These are phyloP conservation scores for Cyamopsis tetragonoloba DNA, from an alignment of 306 rosid species.

Conservation along the genomic window DNA sequence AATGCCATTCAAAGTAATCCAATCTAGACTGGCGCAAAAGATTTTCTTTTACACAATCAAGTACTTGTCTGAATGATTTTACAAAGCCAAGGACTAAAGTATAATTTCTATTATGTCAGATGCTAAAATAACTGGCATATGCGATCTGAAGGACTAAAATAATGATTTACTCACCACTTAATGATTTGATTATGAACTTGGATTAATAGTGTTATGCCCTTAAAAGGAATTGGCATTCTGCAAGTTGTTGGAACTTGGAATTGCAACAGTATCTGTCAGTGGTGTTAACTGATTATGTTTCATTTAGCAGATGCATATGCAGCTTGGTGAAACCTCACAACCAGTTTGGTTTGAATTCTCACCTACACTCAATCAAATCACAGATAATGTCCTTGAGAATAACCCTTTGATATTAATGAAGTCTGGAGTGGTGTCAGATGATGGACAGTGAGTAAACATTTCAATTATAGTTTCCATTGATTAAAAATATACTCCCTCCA, in stretches of 20 bases:
- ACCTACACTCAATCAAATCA: slow-evolving; percentile 42
- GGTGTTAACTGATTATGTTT: not conserved
- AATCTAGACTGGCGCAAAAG: too few relatives aligned
- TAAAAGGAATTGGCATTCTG: not conserved
- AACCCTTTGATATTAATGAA: slow-evolving; percentile 37
- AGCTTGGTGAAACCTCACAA: slow-evolving; percentile 61
- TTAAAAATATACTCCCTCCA: not conserved
- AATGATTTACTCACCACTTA: too few relatives aligned
- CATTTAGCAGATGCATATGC: slow-evolving; percentile 62
- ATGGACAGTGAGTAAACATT: slow-evolving; percentile 59
- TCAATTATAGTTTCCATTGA: slow-evolving; percentile 14
- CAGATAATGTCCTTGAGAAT: slow-evolving; percentile 40
- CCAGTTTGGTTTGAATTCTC: slow-evolving; percentile 65
- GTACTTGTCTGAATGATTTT: too few relatives aligned
- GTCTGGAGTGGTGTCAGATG: slow-evolving; percentile 64
- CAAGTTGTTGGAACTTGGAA: not conserved
- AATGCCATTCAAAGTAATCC: too few relatives aligned
- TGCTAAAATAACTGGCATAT: too few relatives aligned
- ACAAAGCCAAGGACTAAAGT: too few relatives aligned
- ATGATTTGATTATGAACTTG: not conserved
- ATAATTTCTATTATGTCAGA: too few relatives aligned
- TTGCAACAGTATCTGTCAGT: not conserved
- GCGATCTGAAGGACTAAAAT: too few relatives aligned
- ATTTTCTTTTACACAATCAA: too few relatives aligned
- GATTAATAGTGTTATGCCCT: too few relatives aligned